A percentile compares a stretch with the other conserved stretches of the same genome.
These are phyloP conservation scores for Entomortierella parvispora DNA, from an alignment of 192 early-diverging fungal genomes.

Conservation along the genomic window DNA sequence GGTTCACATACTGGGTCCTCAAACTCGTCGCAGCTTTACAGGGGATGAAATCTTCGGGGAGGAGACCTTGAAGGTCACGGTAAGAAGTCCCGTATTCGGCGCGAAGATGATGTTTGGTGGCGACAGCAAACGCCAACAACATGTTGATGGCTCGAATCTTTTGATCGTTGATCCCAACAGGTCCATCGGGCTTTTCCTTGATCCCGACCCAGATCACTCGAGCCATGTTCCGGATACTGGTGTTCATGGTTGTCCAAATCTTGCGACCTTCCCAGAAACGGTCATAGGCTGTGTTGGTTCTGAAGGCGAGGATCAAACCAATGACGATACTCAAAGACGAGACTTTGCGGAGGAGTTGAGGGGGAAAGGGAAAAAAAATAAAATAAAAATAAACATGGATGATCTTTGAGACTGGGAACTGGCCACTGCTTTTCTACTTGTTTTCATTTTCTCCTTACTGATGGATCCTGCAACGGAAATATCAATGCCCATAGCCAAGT, in stretches of 20 bases:
- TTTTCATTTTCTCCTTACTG: conserved; percentile 19
- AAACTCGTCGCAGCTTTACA: conserved; percentile 50
- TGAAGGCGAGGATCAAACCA: conserved; percentile 84
- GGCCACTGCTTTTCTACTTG: neutral
- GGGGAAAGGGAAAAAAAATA: conserved; percentile 18
- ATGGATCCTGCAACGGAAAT: conserved; percentile 45
- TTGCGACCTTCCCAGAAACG: conserved; percentile 85
- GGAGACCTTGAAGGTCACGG: conserved; percentile 66
- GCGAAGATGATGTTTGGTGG: conserved; percentile 69
- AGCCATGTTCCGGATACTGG: conserved; percentile 74
- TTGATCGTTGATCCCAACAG: conserved; percentile 56
- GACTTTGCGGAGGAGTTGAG: conserved; percentile 54
- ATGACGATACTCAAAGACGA: conserved; percentile 66
- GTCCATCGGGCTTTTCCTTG: conserved; percentile 53
- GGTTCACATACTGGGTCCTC: conserved; percentile 40
- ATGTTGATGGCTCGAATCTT: conserved; percentile 68
- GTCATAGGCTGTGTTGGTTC: conserved; percentile 82
- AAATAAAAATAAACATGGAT: conserved; percentile 8
- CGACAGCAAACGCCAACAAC: conserved; percentile 62
- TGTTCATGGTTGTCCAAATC: conserved; percentile 70
- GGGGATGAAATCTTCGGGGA: conserved; percentile 64
- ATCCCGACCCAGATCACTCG: conserved; percentile 75
- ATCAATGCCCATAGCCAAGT: conserved; percentile 33
- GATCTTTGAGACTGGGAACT: conserved; percentile 4
- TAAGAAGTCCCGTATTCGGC: conserved; percentile 68